Percentiles rank a stretch among this genome's conserved stretches.
These are phyloP conservation scores for Atalantia buxifolia DNA, from an alignment of 345 rosid genomes.

Conservation along the genomic window DNA sequence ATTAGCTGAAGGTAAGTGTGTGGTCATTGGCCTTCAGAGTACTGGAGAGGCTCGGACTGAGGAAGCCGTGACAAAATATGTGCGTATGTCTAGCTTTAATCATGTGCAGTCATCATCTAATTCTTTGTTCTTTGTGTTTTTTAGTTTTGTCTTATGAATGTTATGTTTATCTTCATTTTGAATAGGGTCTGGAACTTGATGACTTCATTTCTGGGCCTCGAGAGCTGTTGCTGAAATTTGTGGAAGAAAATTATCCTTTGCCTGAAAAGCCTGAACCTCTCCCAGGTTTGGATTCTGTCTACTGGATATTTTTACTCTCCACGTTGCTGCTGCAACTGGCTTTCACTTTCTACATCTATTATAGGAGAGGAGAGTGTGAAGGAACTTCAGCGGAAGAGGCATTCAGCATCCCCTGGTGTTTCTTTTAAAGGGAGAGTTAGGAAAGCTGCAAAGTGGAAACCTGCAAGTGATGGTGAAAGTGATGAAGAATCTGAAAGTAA, in stretches of 20 bases:
- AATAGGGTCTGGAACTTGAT: conserved; percentile 93
- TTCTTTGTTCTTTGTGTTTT: background rate
- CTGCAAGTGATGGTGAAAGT: conserved; percentile 82
- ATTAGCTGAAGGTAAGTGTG: conserved; percentile 70
- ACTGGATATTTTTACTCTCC: background rate
- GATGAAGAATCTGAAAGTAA: conserved; percentile 80
- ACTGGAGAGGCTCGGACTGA: conserved; percentile 99
- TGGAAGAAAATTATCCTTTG: conserved; percentile 94
- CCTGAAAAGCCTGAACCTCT: conserved; percentile 95
- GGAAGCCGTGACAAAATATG: conserved; percentile 99
- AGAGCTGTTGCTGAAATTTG: conserved; percentile 92
- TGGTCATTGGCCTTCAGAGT: conserved; percentile 97
- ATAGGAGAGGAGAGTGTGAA: conserved; percentile 81
- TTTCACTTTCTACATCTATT: conserved; percentile 19
- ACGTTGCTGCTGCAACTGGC: background rate
- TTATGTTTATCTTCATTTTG: conserved; percentile 12
- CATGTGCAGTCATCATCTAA: conserved; percentile 7
- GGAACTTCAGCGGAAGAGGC: conserved; percentile 93
- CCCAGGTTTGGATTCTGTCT: conserved; percentile 40
- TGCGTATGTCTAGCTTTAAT: conserved; percentile 30
- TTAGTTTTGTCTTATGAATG: conserved; percentile 12
- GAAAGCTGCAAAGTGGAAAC: conserved; percentile 87
- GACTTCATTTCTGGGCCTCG: conserved; percentile 99
- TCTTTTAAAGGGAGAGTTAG: conserved; percentile 91
- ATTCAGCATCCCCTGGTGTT: conserved; percentile 82